Evolutionary conservation across 495 filamentous ascomycete genomes (phyloP), one percentile per base, ranked within the genome.

Genomic region (Neurospora hispaniola): DNA sequence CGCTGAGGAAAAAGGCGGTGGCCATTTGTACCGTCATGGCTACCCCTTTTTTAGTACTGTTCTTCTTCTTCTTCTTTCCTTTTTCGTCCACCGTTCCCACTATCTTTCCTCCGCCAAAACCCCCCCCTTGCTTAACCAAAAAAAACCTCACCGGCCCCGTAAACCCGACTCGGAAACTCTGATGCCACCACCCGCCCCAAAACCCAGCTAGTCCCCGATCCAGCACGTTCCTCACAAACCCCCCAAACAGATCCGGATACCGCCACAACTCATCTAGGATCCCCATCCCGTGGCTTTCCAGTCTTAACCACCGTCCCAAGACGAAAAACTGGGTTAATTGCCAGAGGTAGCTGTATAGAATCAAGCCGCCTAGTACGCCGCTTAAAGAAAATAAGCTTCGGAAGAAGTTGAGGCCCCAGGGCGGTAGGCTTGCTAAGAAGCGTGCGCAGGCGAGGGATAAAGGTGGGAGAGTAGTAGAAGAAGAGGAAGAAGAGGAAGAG

Each of bases 151-250:
- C 80, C 0, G 90, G 87, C 2, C 86, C 85, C 7, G 86, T 81
- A 78, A 97, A 95, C 0, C 85, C 91, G 43, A 88, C 85, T 4
- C 93, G 89, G 82, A 97, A 96, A 2, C 90, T 87, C 79, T 97
- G 94, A 80, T 97, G 94, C 94, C 94, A 97, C 90, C 90, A 96
- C 18, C 83, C 86, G 54, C 91, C 88, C 94, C 94, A 97, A 75
- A 90, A 88, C 40, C 93, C 93, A 9, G 86, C 83, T 1, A 97
- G 81, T 0, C 93, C 93, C 66, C 89, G 81, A 70, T 91, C 86
- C 5, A 91, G 77, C 6, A 95, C 82, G 10, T 82, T 78, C 0
- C 6, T 7, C 3, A 72, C 73, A 73, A 87, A 82, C 1, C 86
- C 83, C 16, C 93, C 94, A 76, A 88, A 92, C 20, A 82, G 76